A percentile compares a stretch with the other conserved stretches of the same genome.
Conservation (phyloP, 768 basidiomycete genomes). For the Lepiota brunneoincarnata region DNA sequence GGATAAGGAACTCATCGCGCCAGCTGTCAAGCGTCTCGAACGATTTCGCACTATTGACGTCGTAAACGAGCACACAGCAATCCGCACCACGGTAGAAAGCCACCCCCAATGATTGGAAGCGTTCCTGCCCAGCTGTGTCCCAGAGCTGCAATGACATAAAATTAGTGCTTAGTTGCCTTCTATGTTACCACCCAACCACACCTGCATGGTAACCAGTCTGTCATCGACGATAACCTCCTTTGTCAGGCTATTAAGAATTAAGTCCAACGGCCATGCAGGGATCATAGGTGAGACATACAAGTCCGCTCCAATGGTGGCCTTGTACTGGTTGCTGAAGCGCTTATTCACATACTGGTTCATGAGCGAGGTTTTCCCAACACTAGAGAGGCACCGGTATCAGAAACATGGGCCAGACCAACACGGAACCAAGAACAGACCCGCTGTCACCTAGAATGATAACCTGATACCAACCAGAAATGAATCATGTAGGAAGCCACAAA, state of each 20-base stretch:
- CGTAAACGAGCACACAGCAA: constrained; percentile 98
- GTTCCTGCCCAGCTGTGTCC: constrained; percentile 99
- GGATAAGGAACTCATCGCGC: constrained; percentile 98
- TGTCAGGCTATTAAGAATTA: constrained; percentile 62
- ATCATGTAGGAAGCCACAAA: neutral
- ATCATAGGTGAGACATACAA: constrained; percentile 57
- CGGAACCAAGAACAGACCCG: constrained; percentile 53
- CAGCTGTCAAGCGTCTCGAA: constrained; percentile 99
- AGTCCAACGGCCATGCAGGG: constrained; percentile 18
- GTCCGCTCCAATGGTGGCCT: constrained; percentile 97
- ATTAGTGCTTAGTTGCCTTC: neutral
- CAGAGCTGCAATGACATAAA: constrained; percentile 60
- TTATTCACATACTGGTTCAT: constrained; percentile 99
- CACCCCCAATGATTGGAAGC: constrained; percentile 98
- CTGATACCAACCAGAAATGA: constrained; percentile 36
- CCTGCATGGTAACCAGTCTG: constrained; percentile 98
- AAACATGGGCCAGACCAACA: constrained; percentile 6
- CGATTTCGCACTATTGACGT: constrained; percentile 97
- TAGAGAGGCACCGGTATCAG: constrained; percentile 28
- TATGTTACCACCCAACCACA: constrained; percentile 22
- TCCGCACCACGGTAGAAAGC: constrained; percentile 99
- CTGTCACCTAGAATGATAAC: constrained; percentile 99
- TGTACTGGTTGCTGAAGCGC: constrained; percentile 99
- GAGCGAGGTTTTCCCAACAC: constrained; percentile 98
- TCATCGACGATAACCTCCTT: constrained; percentile 99